These are phyloP conservation scores for Violaceomyces palustris DNA, from an alignment of 1,284 basidiomycete species.

Conservation along the genomic window DNA sequence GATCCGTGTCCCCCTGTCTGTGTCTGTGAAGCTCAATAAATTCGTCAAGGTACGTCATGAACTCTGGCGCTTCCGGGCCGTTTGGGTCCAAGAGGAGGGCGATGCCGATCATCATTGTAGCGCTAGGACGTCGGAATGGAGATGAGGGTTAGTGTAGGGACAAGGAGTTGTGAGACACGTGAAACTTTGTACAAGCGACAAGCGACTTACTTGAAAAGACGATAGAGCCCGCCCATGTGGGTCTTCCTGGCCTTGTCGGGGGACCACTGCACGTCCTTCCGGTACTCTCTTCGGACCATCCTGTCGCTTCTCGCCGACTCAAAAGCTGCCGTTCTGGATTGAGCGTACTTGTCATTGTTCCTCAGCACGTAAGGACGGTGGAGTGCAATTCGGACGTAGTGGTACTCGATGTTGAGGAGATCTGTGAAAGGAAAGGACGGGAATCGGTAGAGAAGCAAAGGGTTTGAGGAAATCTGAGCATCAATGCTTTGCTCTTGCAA, in stretches of 20 bases:
- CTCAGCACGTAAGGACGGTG: conserved; percentile 46
- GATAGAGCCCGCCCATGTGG: conserved; percentile 47
- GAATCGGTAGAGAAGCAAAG: no score
- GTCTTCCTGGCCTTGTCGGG: conserved; percentile 30
- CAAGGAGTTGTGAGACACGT: not conserved
- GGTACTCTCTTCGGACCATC: conserved; percentile 38
- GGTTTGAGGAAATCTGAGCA: no score
- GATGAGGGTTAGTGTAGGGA: not conserved
- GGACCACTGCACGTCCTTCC: conserved; percentile 41
- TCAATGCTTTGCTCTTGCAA: no score
- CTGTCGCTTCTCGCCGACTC: conserved; percentile 41
- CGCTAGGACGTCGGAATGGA: conserved; percentile 1
- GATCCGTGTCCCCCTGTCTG: conserved; percentile 34
- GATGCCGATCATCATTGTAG: conserved; percentile 47
- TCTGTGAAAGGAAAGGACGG: no score
- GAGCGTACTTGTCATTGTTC: conserved; percentile 39
- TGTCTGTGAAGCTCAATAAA: conserved; percentile 42
- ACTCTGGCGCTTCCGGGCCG: conserved; percentile 29
- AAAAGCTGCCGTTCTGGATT: conserved; percentile 38
- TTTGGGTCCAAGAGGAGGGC: conserved; percentile 43
- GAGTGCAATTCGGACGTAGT: conserved; percentile 45
- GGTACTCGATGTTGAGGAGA: conserved; percentile 45
- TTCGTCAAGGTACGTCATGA: conserved; percentile 36
- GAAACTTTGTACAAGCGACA: not conserved
- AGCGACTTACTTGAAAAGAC: conserved; percentile 29